Evolutionary conservation across 495 filamentous ascomycete species (phyloP).

Genomic region (Durotheca rogersii): DNA sequence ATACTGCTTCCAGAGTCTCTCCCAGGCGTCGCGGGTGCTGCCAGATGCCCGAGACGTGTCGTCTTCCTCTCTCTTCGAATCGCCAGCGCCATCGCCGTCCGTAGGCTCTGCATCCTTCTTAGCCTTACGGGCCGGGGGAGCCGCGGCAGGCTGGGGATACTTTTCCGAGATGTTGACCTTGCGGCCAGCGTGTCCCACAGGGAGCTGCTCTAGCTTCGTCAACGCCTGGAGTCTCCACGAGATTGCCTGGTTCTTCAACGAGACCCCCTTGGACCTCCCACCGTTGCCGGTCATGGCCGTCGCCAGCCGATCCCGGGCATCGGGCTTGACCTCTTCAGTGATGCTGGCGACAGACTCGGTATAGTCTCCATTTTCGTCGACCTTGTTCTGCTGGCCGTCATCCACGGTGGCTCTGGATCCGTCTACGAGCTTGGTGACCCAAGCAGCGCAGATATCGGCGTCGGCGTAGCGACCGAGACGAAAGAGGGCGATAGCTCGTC

Average conservation of each 20-base stretch:
- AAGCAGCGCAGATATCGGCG: slow-evolving; percentile 68
- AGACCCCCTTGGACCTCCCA: slow-evolving; percentile 2
- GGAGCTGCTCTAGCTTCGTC: slow-evolving; percentile 61
- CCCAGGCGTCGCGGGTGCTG: slow-evolving; percentile 2
- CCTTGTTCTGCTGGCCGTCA: slow-evolving; percentile 42
- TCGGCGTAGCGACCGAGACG: slow-evolving; percentile 72
- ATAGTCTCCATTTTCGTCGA: slow-evolving; percentile 45
- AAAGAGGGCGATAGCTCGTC: slow-evolving; percentile 73
- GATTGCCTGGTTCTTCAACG: slow-evolving; percentile 34
- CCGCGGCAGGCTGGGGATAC: slow-evolving; percentile 57
- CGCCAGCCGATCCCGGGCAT: slow-evolving; percentile 29
- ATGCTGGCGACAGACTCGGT: slow-evolving; percentile 33
- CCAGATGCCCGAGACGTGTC: neutral
- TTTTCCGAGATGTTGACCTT: slow-evolving; percentile 62
- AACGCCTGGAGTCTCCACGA: slow-evolving; percentile 44
- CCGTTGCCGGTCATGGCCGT: slow-evolving; percentile 5
- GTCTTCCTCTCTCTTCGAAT: slow-evolving; percentile 12
- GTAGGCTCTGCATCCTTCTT: slow-evolving; percentile 36
- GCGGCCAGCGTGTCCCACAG: slow-evolving; percentile 58
- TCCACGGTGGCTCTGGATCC: slow-evolving; percentile 43
- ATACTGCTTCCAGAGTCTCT: slow-evolving; percentile 26
- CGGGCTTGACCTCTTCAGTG: slow-evolving; percentile 26
- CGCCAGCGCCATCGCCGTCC: slow-evolving; percentile 34
- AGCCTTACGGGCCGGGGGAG: slow-evolving; percentile 12
- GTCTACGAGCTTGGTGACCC: slow-evolving; percentile 59